Percentiles rank a stretch among this genome's conserved stretches.
Evolutionary conservation across 805 yeast species (phyloP).

Genomic region (Cyberlindnera mississippiensis): DNA sequence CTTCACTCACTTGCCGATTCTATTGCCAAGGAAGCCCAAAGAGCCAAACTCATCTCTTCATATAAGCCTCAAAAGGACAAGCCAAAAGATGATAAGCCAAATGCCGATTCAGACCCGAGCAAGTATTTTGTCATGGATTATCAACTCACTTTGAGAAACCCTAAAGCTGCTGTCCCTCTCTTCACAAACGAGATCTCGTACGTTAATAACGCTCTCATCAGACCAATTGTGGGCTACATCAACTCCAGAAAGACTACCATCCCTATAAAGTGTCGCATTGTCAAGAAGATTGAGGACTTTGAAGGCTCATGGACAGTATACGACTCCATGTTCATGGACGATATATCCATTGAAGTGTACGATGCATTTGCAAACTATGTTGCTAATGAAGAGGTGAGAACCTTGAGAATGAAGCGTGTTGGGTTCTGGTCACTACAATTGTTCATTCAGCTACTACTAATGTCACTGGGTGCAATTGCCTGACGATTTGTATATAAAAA

Average conservation of each 20-base stretch:
- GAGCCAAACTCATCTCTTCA: slow-evolving; percentile 28
- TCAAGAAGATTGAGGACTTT: slow-evolving; percentile 76
- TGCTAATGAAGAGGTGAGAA: slow-evolving; percentile 76
- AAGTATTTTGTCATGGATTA: slow-evolving; percentile 74
- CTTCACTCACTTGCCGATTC: slow-evolving; percentile 44
- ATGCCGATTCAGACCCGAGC: slow-evolving; percentile 31
- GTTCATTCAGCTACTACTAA: slow-evolving; percentile 71
- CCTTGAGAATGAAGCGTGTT: slow-evolving; percentile 70
- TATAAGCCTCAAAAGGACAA: slow-evolving; percentile 1
- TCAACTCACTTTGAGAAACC: slow-evolving; percentile 75
- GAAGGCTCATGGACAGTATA: slow-evolving; percentile 96
- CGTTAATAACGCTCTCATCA: slow-evolving; percentile 82
- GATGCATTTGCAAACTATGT: slow-evolving; percentile 88
- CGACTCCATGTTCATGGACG: slow-evolving; percentile 88
- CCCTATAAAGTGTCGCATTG: slow-evolving; percentile 78
- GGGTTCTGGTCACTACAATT: slow-evolving; percentile 92
- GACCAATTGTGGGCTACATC: slow-evolving; percentile 95
- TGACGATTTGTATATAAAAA: slow-evolving; percentile 18
- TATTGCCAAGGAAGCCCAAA: slow-evolving; percentile 45
- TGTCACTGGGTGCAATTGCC: slow-evolving; percentile 77
- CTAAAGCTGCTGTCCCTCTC: slow-evolving; percentile 84
- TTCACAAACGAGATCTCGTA: slow-evolving; percentile 87
- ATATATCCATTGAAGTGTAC: slow-evolving; percentile 82
- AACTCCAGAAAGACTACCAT: slow-evolving; percentile 87
- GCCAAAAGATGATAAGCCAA: too few species aligned